These are phyloP conservation scores for Noccaea bulbosa DNA, from an alignment of 345 rosid species.

Conservation along the genomic window DNA sequence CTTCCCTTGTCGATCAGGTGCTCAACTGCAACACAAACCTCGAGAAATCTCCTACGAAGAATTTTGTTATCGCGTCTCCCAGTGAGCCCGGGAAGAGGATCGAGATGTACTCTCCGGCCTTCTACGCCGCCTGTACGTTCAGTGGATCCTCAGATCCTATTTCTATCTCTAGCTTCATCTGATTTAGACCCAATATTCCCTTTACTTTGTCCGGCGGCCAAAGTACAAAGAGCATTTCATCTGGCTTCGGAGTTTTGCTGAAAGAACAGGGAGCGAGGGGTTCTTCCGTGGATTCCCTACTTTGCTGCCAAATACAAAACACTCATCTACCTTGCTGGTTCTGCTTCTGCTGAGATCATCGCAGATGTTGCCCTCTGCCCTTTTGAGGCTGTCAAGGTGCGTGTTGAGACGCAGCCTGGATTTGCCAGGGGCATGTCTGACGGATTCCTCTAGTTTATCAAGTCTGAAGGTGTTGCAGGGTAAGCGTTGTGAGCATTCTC, in stretches of 20 bases:
- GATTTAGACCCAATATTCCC: too few species aligned
- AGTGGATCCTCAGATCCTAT: constrained; percentile 55
- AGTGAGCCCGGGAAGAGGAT: constrained; percentile 56
- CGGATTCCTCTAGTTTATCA: constrained; percentile 89
- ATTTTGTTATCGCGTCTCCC: constrained; percentile 48
- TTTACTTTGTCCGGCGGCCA: constrained; percentile 19
- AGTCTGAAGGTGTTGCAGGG: constrained; percentile 83
- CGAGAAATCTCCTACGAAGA: constrained; percentile 32
- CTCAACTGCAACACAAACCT: constrained; percentile 23
- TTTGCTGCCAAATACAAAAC: constrained; percentile 75
- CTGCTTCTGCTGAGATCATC: constrained; percentile 87
- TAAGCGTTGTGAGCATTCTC: constrained; percentile 37
- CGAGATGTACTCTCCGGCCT: constrained; percentile 68
- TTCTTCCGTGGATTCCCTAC: constrained; percentile 65
- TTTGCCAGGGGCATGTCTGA: constrained; percentile 94
- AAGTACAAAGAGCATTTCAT: constrained; percentile 79
- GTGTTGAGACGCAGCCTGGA: constrained; percentile 99
- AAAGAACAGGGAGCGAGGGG: constrained; percentile 71
- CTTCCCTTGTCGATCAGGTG: constrained; percentile 28
- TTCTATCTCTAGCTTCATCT: too few species aligned
- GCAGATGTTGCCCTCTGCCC: constrained; percentile 96
- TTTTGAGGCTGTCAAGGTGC: constrained; percentile 94
- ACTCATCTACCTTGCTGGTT: constrained; percentile 78
- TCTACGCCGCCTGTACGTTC: constrained; percentile 68
- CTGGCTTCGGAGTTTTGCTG: constrained; percentile 70